A percentile compares a stretch with the other conserved stretches of the same genome.
These are phyloP conservation scores for Trametes pubescens DNA, from an alignment of 1,284 basidiomycete genomes.

Conservation along the genomic window DNA sequence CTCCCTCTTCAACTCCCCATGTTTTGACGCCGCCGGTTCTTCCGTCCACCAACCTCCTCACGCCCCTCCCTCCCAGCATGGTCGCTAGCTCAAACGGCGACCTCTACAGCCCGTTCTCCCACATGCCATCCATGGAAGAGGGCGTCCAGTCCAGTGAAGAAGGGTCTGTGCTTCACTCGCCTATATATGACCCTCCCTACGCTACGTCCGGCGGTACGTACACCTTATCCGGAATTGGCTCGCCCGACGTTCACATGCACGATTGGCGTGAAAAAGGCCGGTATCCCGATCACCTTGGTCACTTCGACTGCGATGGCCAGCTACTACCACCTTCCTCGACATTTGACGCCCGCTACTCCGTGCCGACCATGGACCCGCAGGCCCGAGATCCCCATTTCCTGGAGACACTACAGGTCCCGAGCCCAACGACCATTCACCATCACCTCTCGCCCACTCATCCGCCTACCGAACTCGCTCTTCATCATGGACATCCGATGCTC, in stretches of 20 bases:
- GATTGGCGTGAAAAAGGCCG: conserved; percentile 65
- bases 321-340: conserved; percentile 33
- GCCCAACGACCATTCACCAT: conserved; percentile 38
- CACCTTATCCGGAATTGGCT: conserved; percentile 34
- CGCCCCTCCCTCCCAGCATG: conserved; percentile 48
- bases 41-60: conserved; percentile 37
- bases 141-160: conserved; percentile 74
- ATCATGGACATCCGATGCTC: conserved; percentile 40
- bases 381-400: conserved; percentile 42
- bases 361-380: conserved; percentile 37
- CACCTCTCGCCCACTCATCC: conserved; percentile 34
- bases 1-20: conserved; percentile 44
- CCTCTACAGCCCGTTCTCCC: conserved; percentile 63
- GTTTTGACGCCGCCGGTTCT: conserved; percentile 41
- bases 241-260: conserved; percentile 45
- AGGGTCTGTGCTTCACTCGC: conserved; percentile 74
- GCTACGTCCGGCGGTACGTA: conserved; percentile 49
- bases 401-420: conserved; percentile 43
- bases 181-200: conserved; percentile 62
- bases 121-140: conserved; percentile 61
- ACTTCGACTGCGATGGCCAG: conserved; percentile 37
- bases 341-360: conserved; percentile 41
- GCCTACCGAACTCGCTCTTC: conserved; percentile 35
- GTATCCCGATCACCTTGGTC: conserved; percentile 54
- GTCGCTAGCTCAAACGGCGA: conserved; percentile 61